Evolutionary conservation across 2,329 filamentous ascomycete genomes (phyloP).

Genomic region (Atkinsonella hypoxylon): DNA sequence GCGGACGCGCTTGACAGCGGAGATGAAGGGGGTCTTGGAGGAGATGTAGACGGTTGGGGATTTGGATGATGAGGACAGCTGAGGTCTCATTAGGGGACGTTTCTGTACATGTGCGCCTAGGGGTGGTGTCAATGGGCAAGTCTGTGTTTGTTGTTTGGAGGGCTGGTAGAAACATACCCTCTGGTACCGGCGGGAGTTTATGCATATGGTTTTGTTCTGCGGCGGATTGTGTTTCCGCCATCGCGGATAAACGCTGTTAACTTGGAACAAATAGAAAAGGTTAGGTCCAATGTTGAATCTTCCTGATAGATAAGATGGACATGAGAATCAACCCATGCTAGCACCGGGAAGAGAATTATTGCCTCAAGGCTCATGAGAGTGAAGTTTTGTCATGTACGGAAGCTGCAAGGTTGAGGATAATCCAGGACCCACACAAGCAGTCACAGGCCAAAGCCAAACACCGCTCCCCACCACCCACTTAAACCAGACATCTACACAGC

Average conservation of each 20-base stretch:
- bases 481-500: not conserved
- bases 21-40: slow-evolving; percentile 53
- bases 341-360: no score
- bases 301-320: no score
- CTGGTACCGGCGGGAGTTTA: slow-evolving; percentile 2
- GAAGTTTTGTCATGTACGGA: no score
- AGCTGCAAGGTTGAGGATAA: no score
- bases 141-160: not conserved
- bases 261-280: no score
- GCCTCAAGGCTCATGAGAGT: no score
- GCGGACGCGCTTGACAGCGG: slow-evolving; percentile 52
- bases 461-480: not conserved
- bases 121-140: not conserved
- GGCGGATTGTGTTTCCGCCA: not conserved
- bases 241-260: no score
- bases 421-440: no score
- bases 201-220: not conserved
- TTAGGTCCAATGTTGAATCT: no score
- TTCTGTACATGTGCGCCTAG: slow-evolving; percentile 40
- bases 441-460: no score
- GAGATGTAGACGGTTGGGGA: slow-evolving; percentile 51
- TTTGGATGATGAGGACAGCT: slow-evolving; percentile 30
- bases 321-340: no score
- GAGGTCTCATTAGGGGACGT: slow-evolving; percentile 31
- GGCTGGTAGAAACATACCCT: slow-evolving; percentile 2